A percentile compares a stretch with the other conserved stretches of the same genome.
phyloP scores from a whole-genome alignment of 352 stramenopile species.

The Pilasporangium apinafurcum region DNA sequence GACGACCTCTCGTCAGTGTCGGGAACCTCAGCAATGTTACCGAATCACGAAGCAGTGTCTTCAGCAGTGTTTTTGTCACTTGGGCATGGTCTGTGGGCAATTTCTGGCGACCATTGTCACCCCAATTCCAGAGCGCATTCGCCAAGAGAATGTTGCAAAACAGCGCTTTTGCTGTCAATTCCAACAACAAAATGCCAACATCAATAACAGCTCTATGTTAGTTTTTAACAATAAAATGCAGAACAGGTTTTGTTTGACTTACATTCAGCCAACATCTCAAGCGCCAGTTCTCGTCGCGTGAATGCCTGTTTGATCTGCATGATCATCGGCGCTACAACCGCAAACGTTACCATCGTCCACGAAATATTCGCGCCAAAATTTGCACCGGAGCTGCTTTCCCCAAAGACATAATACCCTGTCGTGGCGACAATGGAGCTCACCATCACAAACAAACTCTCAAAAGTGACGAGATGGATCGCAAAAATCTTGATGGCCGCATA shows the following conservation, averaged over 20 bases:
- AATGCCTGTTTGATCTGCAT: constrained; percentile 87
- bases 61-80: constrained; percentile 53
- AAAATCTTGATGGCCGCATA: constrained; percentile 79
- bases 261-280: constrained; percentile 65
- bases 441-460: constrained; percentile 72
- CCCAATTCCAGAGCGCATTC: constrained; percentile 82
- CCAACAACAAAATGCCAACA: neutral
- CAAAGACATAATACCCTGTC: constrained; percentile 63
- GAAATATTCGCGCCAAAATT: constrained; percentile 80
- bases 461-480: constrained; percentile 62
- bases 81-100: constrained; percentile 41
- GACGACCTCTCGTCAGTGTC: constrained; percentile 59
- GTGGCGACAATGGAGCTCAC: constrained; percentile 52
- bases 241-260: neutral
- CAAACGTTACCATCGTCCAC: constrained; percentile 78
- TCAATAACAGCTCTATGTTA: no score
- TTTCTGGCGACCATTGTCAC: constrained; percentile 46
- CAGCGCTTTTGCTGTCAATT: constrained; percentile 39
- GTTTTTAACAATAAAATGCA: no score
- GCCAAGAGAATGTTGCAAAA: constrained; percentile 69
- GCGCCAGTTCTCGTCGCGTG: constrained; percentile 54
- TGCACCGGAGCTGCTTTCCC: constrained; percentile 16
- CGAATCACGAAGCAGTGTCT: constrained; percentile 32
- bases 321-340: constrained; percentile 82
- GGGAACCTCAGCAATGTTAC: constrained; percentile 56